Percentiles rank a stretch among this genome's conserved stretches.
These are phyloP conservation scores for Phytophthora melonis DNA, from an alignment of 352 stramenopile genomes.

Conservation along the genomic window DNA sequence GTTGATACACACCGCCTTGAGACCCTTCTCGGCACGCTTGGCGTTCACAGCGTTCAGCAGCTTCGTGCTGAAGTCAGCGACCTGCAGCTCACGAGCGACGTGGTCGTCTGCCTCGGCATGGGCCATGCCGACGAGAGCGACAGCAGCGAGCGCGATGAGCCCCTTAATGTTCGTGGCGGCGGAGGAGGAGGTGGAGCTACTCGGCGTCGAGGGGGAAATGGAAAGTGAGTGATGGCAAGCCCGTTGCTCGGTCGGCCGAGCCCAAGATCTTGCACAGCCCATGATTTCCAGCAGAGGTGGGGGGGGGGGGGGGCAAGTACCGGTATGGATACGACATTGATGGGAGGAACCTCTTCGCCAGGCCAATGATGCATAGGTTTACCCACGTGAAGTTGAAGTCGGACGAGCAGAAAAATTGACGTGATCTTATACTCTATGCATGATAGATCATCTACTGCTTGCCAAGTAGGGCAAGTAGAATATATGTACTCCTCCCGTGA, in stretches of 20 bases:
- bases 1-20: constrained; percentile 47
- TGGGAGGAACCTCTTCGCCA: not conserved
- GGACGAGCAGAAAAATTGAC: not conserved
- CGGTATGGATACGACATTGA: too few relatives aligned
- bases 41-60: constrained; percentile 37
- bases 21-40: constrained; percentile 43
- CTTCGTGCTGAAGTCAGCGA: constrained; percentile 42
- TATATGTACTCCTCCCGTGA: too few relatives aligned
- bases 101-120: constrained; percentile 2
- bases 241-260: not conserved
- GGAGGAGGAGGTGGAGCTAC: constrained; percentile 13
- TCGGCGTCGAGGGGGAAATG: constrained; percentile 10
- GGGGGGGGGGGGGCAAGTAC: too few relatives aligned
- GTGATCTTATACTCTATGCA: not conserved
- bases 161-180: constrained; percentile 16
- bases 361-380: not conserved
- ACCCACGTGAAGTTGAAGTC: not conserved
- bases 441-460: too few relatives aligned
- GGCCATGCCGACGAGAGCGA: constrained; percentile 9
- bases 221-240: constrained; percentile 14
- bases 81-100: constrained; percentile 28
- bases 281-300: not conserved
- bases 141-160: constrained; percentile 17
- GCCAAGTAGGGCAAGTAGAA: too few relatives aligned
- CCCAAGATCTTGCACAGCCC: not conserved